Base-by-base conservation (phyloP, 177 flowering plant species). In the Vitis hybrid region DNA sequence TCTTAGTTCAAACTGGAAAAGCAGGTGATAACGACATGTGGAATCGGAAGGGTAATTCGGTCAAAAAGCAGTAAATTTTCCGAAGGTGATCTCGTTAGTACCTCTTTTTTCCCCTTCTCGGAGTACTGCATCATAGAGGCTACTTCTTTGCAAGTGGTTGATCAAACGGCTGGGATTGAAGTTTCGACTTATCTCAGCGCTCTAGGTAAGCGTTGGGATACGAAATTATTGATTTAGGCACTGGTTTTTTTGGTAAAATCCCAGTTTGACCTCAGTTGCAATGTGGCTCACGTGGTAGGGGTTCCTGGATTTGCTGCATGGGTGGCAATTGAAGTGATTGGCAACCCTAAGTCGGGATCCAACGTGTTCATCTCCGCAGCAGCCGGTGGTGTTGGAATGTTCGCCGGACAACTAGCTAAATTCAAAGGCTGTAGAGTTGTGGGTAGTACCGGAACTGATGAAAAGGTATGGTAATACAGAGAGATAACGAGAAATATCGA, bases 321-420 rank as follows among this genome's bases (percentile, higher is more conserved):
- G 85, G 72, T 80, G 58, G 85, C 77, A 51, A 73, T 81, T 58
- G 74, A 71, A 61, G 67, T 80, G 58, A 11, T 82, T 4, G 84
- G 73, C 21, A 27, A 72, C 2, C 71, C 78, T 5, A 84, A 81
- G 67, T 61, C 78, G 1, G 82, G 82, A 24, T 77, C 77, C 10
- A 82, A 81, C n/a, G 83, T 84, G 27, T 81, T 80, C 54, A 76
- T 84, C 6, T 84, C 88, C 3, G 84, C 85, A 0, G 88, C 85
- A 0, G 82, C 85, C 1, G 88, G 85, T 6, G 85, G 77, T 1
- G 85, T 83, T 1, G 88, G 88, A 24, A 81, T 81, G 75, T 69
- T 49, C 62, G 84, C 88, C 27, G 88, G 88, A 13, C 83, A 84
- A 21, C 70, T 82, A 71, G 88, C 88, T 15, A 84, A 84, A 64